Conservation (phyloP, 345 rosid species). For the Eucalyptus coolabah region DNA sequence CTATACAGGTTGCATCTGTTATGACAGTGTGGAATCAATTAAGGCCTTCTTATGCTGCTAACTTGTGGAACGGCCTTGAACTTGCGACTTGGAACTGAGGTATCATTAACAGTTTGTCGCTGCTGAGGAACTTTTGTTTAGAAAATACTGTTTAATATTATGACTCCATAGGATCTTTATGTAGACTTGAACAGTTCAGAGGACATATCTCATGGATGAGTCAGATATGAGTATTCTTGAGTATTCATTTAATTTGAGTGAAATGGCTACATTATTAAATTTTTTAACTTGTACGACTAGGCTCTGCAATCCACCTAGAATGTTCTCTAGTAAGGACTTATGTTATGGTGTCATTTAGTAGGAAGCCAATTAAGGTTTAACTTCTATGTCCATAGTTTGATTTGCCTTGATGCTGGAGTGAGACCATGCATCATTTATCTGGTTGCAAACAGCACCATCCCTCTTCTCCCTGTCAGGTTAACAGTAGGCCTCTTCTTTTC, state of each 20-base stretch:
- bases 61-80: constrained; percentile 96
- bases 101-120: background rate
- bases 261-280: background rate
- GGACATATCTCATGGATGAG: background rate
- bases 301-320: background rate
- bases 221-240: background rate
- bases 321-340: background rate
- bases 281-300: background rate
- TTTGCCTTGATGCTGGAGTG: background rate
- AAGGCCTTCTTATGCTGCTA: constrained; percentile 89
- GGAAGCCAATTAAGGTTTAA: background rate
- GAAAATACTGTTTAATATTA: background rate
- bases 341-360: background rate
- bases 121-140: background rate
- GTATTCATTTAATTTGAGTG: background rate
- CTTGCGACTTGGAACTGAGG: constrained; percentile 89
- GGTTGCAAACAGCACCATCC: background rate
- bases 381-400: background rate
- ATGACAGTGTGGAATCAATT: constrained; percentile 93
- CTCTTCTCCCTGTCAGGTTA: background rate
- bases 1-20: constrained; percentile 82
- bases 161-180: background rate
- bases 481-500: background rate
- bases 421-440: background rate
- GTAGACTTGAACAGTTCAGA: background rate